These are phyloP conservation scores for Comarum palustre DNA, from an alignment of 306 rosid species.

Conservation along the genomic window DNA sequence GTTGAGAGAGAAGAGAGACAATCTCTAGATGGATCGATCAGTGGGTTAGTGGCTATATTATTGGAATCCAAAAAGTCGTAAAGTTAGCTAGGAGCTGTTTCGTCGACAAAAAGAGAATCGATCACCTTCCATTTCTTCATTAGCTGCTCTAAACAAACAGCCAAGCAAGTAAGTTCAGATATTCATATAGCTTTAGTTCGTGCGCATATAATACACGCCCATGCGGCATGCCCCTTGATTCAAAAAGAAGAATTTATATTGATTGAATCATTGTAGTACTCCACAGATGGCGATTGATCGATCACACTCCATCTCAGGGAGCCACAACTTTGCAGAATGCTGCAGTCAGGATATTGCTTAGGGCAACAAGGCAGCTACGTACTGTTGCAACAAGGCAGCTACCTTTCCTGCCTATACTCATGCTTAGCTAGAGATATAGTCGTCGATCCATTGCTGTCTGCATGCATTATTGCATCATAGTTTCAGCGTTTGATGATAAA, in stretches of 20 bases:
- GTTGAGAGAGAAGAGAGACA: background rate
- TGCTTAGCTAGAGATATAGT: background rate
- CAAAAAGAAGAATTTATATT: background rate
- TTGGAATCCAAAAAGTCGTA: slow-evolving; percentile 4
- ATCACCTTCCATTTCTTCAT: slow-evolving; percentile 1
- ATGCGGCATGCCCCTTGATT: background rate
- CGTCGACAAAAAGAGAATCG: background rate
- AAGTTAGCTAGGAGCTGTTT: background rate
- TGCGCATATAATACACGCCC: background rate
- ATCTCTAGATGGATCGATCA: background rate
- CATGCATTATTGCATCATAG: background rate
- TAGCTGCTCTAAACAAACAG: background rate
- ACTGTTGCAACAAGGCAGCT: background rate
- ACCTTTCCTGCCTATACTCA: too few species aligned
- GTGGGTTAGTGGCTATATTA: slow-evolving; percentile 4
- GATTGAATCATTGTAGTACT: background rate
- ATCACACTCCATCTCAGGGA: background rate
- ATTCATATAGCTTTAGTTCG: background rate
- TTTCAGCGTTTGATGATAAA: background rate
- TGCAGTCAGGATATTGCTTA: background rate
- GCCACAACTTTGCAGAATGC: slow-evolving; percentile 17
- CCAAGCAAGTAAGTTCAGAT: background rate
- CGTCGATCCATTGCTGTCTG: background rate
- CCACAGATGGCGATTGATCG: background rate
- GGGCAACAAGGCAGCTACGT: background rate